phyloP scores from a whole-genome alignment of 306 rosid genomes.

The Corylus avellana region DNA sequence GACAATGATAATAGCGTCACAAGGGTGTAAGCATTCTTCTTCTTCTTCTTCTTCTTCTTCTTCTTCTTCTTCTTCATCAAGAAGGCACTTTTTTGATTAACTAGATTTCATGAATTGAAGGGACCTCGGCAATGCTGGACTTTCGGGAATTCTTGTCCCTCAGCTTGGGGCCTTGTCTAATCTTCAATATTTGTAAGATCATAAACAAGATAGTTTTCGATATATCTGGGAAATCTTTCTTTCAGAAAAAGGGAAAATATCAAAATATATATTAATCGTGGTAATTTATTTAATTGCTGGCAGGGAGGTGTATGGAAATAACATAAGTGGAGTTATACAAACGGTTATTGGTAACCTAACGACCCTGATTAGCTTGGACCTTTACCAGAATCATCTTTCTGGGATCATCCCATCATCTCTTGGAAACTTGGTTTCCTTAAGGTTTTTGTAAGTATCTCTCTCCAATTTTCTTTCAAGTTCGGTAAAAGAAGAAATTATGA shows the following conservation, averaged over 20 bases:
- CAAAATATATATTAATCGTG: not conserved
- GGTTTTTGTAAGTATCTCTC: constrained; percentile 25
- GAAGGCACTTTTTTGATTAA: not conserved
- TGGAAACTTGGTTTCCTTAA: constrained; percentile 26
- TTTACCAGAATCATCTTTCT: constrained; percentile 12
- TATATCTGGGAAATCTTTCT: too few species aligned
- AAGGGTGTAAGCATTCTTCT: constrained; percentile 29
- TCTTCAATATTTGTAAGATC: constrained; percentile 33
- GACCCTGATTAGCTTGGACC: constrained; percentile 20
- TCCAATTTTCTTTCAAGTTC: not conserved
- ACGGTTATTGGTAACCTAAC: constrained; percentile 16
- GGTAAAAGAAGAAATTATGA: too few species aligned
- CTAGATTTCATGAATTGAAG: constrained; percentile 7
- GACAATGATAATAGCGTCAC: not conserved
- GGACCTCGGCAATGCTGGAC: constrained; percentile 30
- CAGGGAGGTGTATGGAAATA: constrained; percentile 25
- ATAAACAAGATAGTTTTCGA: too few species aligned
- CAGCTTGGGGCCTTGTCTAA: constrained; percentile 31
- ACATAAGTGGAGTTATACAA: constrained; percentile 32
- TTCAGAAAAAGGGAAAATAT: too few species aligned
- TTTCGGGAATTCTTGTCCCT: constrained; percentile 31
- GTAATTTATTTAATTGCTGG: not conserved
- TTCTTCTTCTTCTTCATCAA: not conserved
- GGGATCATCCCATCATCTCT: constrained; percentile 28
- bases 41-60: not conserved